These are phyloP conservation scores for Cladophialophora exuberans DNA, from an alignment of 2,329 filamentous ascomycete species.

Conservation along the genomic window DNA sequence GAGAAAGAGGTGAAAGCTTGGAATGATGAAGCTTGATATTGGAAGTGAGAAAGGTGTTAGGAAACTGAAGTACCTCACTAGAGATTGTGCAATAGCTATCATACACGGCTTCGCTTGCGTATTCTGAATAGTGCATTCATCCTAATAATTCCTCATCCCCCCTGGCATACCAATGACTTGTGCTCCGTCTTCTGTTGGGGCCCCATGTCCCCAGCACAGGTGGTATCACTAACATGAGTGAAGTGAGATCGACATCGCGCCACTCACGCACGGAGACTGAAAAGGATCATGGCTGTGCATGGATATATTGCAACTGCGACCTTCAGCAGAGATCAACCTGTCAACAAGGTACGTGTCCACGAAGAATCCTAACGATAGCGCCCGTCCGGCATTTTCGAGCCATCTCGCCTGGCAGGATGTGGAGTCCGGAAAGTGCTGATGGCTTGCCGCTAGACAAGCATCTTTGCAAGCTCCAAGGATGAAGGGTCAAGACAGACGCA, in stretches of 20 bases:
- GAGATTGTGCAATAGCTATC: neutral
- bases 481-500: too few species aligned
- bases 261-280: neutral
- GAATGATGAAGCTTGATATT: too few species aligned
- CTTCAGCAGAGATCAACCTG: neutral
- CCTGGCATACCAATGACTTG: too few species aligned
- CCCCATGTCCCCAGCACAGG: constrained; percentile 1
- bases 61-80: neutral
- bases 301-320: neutral
- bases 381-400: too few species aligned
- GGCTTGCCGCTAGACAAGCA: too few species aligned
- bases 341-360: neutral
- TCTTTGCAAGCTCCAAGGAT: too few species aligned
- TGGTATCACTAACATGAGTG: constrained; percentile 1
- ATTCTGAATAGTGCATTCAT: neutral
- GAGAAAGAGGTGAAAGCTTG: too few species aligned
- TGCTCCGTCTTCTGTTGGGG: too few species aligned
- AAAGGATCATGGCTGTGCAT: neutral
- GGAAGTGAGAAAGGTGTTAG: too few species aligned
- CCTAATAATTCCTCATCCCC: neutral
- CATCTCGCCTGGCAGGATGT: too few species aligned
- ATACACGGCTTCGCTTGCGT: neutral
- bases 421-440: too few species aligned
- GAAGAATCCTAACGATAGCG: too few species aligned
- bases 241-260: constrained; percentile 1